phyloP scores from a whole-genome alignment of 2,329 filamentous ascomycete species.

The Helminthosporium solani region DNA sequence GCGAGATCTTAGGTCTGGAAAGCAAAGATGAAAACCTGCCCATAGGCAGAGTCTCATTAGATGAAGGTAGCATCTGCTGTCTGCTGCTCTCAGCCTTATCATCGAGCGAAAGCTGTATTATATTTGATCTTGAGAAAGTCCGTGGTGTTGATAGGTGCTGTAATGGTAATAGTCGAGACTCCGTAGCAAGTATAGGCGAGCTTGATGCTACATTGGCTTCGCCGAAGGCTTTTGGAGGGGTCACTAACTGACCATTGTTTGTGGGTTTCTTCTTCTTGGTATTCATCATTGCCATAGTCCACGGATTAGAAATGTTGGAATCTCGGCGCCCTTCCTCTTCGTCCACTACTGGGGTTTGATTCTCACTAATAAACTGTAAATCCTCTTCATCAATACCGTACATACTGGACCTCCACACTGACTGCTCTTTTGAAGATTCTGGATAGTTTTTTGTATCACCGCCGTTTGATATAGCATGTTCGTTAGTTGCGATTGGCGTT shows the following conservation, averaged over 20 bases:
- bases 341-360: conserved; percentile 14
- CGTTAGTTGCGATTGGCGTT: conserved; percentile 1
- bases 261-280: conserved; percentile 19
- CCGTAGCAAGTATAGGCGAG: conserved; percentile 10
- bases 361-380: conserved; percentile 22
- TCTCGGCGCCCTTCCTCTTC: conserved; percentile 36
- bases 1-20: background rate
- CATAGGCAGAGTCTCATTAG: background rate
- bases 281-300: conserved; percentile 53
- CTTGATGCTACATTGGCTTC: conserved; percentile 3
- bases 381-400: conserved; percentile 43
- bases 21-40: no score
- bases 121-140: conserved; percentile 11
- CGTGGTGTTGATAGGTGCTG: conserved; percentile 20
- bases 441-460: background rate
- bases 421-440: conserved; percentile 1
- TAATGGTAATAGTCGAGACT: background rate
- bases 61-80: conserved; percentile 1
- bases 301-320: conserved; percentile 48
- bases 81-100: conserved; percentile 13
- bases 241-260: conserved; percentile 24
- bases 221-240: conserved; percentile 23
- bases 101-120: background rate
- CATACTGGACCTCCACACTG: conserved; percentile 41
- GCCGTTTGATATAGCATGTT: background rate